phyloP scores from a whole-genome alignment of 192 early-diverging fungal species.

The Chytriomyces sp. region DNA sequence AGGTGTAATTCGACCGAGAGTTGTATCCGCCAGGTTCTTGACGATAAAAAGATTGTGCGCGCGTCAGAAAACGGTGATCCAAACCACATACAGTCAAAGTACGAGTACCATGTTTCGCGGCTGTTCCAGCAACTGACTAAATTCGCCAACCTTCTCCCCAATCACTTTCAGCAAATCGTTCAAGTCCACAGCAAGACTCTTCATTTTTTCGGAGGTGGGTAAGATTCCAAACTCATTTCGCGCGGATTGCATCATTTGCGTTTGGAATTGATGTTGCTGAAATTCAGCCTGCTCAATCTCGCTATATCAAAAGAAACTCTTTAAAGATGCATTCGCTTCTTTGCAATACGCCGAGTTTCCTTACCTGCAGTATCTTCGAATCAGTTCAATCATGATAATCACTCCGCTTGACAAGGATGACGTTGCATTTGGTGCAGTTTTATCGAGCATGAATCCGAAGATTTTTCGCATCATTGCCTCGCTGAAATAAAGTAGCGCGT shows the following conservation, averaged over 20 bases:
- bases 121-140: slow-evolving; percentile 74
- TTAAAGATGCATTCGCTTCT: not conserved
- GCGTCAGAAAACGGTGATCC: slow-evolving; percentile 1
- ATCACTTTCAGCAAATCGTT: slow-evolving; percentile 91
- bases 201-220: slow-evolving; percentile 58
- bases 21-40: slow-evolving; percentile 69
- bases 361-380: slow-evolving; percentile 93
- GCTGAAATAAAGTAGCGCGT: slow-evolving; percentile 46
- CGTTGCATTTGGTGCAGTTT: slow-evolving; percentile 74
- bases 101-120: slow-evolving; percentile 74
- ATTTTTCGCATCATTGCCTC: slow-evolving; percentile 78
- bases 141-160: slow-evolving; percentile 73
- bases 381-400: slow-evolving; percentile 96
- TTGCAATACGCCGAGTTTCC: not conserved
- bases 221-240: slow-evolving; percentile 32
- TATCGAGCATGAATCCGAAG: slow-evolving; percentile 86
- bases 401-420: slow-evolving; percentile 93
- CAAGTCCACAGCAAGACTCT: slow-evolving; percentile 71
- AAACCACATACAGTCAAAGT: slow-evolving; percentile 1
- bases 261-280: slow-evolving; percentile 62
- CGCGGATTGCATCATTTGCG: slow-evolving; percentile 36
- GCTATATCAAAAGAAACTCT: slow-evolving; percentile 30
- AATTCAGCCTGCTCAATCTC: slow-evolving; percentile 69
- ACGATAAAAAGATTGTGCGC: slow-evolving; percentile 1
- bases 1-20: slow-evolving; percentile 78